phyloP scores from a whole-genome alignment of 1,284 basidiomycete species.

The Sutorius eximius region DNA sequence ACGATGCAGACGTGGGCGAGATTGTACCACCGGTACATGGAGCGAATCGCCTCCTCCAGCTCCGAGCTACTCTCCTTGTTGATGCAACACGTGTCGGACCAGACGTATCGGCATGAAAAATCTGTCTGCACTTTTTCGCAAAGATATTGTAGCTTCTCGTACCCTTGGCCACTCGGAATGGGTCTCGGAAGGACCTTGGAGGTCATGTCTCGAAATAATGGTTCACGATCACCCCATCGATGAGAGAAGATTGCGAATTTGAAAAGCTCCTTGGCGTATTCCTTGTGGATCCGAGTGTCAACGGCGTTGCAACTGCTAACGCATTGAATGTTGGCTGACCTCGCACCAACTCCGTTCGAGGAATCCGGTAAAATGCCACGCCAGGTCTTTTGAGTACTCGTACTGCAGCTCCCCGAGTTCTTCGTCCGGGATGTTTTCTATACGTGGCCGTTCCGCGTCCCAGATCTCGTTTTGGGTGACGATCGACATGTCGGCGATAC shows the following conservation, averaged over 20 bases:
- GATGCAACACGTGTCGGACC: conserved; percentile 18
- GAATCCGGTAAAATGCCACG: conserved; percentile 13
- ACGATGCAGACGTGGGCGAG: conserved; percentile 17
- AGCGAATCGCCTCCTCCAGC: conserved; percentile 14
- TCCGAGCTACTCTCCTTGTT: conserved; percentile 19
- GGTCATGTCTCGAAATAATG: conserved; percentile 7
- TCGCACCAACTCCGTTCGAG: conserved; percentile 14
- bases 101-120: conserved; percentile 11
- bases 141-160: conserved; percentile 10
- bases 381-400: conserved; percentile 7
- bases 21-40: conserved; percentile 19
- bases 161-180: conserved; percentile 1
- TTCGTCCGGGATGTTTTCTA: conserved; percentile 8
- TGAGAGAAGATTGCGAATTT: conserved; percentile 18
- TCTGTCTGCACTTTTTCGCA: conserved; percentile 8
- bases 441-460: conserved; percentile 4
- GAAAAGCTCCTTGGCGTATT: conserved; percentile 9
- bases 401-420: conserved; percentile 1
- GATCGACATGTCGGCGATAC: conserved; percentile 11
- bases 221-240: conserved; percentile 15
- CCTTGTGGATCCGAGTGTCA: background rate
- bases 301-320: no score
- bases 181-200: background rate
- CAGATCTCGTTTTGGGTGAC: conserved; percentile 14
- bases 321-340: background rate